Conservation (phyloP, 257 asterid genomes). For the Mitragyna speciosa region DNA sequence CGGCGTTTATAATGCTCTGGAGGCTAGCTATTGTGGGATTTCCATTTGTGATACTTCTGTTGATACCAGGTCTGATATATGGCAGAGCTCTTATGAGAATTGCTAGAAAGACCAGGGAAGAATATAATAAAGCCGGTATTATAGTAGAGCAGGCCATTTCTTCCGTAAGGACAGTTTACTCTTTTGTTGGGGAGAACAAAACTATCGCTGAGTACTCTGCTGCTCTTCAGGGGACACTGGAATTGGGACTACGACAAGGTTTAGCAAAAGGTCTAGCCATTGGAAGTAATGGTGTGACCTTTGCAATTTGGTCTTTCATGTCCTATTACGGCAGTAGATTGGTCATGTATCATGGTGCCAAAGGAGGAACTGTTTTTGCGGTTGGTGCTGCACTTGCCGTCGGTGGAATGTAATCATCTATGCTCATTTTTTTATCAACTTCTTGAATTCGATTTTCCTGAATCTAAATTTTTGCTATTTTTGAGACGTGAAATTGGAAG, state of each 20-base stretch:
- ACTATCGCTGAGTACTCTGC: constrained; percentile 48
- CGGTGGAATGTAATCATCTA: constrained; percentile 80
- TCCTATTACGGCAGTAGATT: constrained; percentile 78
- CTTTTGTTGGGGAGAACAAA: constrained; percentile 75
- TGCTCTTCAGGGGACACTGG: constrained; percentile 73
- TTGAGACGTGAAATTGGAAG: neutral
- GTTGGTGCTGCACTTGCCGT: constrained; percentile 81
- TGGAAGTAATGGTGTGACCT: constrained; percentile 76
- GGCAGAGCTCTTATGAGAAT: constrained; percentile 72
- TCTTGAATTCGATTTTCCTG: neutral
- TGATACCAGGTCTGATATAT: constrained; percentile 84
- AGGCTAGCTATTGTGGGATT: constrained; percentile 68
- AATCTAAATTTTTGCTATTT: neutral
- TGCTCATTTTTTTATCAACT: neutral
- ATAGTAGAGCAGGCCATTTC: constrained; percentile 85
- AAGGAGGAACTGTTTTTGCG: constrained; percentile 85
- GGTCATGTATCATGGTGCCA: constrained; percentile 75
- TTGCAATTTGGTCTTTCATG: constrained; percentile 84
- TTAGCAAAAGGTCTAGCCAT: constrained; percentile 86
- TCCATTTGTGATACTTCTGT: constrained; percentile 60
- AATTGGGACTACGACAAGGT: constrained; percentile 73
- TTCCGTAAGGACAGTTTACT: constrained; percentile 78
- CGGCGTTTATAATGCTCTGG: constrained; percentile 72
- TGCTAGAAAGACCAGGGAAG: constrained; percentile 58
- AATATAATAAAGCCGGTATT: constrained; percentile 63